Evolutionary conservation across 2,329 filamentous ascomycete genomes (phyloP).

Genomic region (Alternaria sp.): DNA sequence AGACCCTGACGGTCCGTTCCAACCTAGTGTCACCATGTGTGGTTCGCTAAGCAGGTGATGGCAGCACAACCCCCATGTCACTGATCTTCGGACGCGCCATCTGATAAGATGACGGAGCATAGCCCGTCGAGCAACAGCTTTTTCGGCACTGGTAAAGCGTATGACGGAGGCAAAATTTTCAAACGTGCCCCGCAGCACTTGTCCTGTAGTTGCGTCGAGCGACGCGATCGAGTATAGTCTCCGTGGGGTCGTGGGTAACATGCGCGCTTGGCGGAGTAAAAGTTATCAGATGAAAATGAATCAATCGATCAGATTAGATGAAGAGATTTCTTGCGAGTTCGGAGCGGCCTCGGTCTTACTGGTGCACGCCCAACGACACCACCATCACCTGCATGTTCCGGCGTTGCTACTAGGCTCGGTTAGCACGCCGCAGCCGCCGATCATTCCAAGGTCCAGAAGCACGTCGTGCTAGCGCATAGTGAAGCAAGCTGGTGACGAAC

Average conservation of each 20-base stretch:
- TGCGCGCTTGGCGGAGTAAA: constrained; percentile 19
- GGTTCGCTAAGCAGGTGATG: constrained; percentile 18
- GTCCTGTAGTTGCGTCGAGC: constrained; percentile 11
- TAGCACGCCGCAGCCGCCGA: constrained; percentile 24
- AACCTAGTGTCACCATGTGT: constrained; percentile 24
- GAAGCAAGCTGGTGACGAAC: constrained; percentile 30
- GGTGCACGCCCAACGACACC: constrained; percentile 12
- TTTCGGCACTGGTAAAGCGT: constrained; percentile 31
- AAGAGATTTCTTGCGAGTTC: constrained; percentile 21
- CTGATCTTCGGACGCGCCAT: constrained; percentile 32
- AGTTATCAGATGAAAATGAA: constrained; percentile 39
- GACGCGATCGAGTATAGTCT: constrained; percentile 9
- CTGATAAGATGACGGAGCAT: constrained; percentile 38
- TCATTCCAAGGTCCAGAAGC: constrained; percentile 14
- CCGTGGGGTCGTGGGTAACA: constrained; percentile 27
- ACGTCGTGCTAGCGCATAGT: constrained; percentile 15
- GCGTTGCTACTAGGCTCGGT: constrained; percentile 27
- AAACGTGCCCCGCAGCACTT: constrained; percentile 34
- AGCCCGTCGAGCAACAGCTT: constrained; percentile 16
- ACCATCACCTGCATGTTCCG: constrained; percentile 25
- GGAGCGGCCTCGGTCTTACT: constrained; percentile 25
- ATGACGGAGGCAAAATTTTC: constrained; percentile 40
- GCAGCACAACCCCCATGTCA: constrained; percentile 7
- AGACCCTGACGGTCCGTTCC: constrained; percentile 27
- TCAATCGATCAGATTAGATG: constrained; percentile 19